Base-by-base conservation (phyloP, 2,329 filamentous ascomycete species). In the Aureobasidium subglaciale region DNA sequence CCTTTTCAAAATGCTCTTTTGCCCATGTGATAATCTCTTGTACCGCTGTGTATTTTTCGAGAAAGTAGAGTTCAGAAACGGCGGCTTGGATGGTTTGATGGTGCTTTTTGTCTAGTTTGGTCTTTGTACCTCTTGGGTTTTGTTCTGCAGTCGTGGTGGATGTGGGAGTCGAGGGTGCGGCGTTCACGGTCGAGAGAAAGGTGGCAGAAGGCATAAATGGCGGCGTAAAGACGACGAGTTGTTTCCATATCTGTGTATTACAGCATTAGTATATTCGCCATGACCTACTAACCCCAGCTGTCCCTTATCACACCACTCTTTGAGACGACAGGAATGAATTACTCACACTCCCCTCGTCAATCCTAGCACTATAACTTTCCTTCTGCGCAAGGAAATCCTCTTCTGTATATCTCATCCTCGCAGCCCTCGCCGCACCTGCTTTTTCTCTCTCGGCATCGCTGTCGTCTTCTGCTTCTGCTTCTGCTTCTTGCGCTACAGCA, bases 31-130 rank as follows among this genome's bases (percentile, higher is more conserved):
- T 65, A 2, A 69, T 38, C 30, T 56, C 56, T 8, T 63, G 29
- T 3, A 67, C 57, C 56, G 73, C 70, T 63, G 80, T 77, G 60
- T 83, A 84, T 60, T 78, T 76, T 64, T 78, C 77, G 61, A 81
- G 78, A 59, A 78, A 75, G 32, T 77, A 77, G 72, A 86, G 82
- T 45, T 85, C 76, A 9, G 77, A 73, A 25, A 84, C 67, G 52
- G 84, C 82, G 7, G 77, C 78, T 29, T 71, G 69, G 40, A 81
- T 73, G 56, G 68, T 56, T 40, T 63, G 61, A 8, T 64, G 56
- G 1, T 67, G 61, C 34, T 63, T 64, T 59, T 67, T 69, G 41
- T 60, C 56, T 34, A 69, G 58, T 40, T 59, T 61, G 3, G 59
- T 37, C 18, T 63, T 61, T n/a, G 22, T 34, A 7, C 30, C 52